These are phyloP conservation scores for Fusarium haematococcum DNA, from an alignment of 2,329 filamentous ascomycete genomes.

Conservation along the genomic window DNA sequence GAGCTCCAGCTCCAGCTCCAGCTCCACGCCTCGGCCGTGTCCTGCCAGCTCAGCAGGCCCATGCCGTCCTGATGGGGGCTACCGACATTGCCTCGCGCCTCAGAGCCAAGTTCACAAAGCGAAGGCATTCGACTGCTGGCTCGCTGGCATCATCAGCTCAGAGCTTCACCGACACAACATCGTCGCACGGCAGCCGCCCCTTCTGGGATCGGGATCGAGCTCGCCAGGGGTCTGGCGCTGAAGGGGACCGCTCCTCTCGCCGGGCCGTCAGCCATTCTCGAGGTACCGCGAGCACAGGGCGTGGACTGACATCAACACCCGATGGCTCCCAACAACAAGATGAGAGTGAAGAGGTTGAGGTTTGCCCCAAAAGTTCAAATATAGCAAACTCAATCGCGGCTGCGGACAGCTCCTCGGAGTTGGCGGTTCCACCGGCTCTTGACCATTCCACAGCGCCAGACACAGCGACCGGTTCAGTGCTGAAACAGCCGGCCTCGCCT, in stretches of 20 bases:
- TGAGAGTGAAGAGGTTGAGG: constrained; percentile 16
- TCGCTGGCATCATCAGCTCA: constrained; percentile 52
- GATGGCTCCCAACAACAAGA: constrained; percentile 26
- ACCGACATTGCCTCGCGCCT: constrained; percentile 59
- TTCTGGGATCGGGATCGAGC: constrained; percentile 39
- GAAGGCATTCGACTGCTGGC: constrained; percentile 55
- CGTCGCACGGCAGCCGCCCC: constrained; percentile 41
- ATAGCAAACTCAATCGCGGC: constrained; percentile 20
- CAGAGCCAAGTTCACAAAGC: constrained; percentile 58
- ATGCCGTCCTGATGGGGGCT: constrained; percentile 53
- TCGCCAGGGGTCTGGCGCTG: constrained; percentile 22
- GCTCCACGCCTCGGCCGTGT: constrained; percentile 22
- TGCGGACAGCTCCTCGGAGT: constrained; percentile 27
- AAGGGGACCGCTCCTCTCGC: constrained; percentile 30
- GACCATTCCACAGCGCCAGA: constrained; percentile 25
- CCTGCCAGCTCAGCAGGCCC: constrained; percentile 23
- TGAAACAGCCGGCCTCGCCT: constrained; percentile 40
- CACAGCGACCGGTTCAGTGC: constrained; percentile 23
- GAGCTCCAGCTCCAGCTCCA: not conserved
- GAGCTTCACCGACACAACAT: constrained; percentile 35
- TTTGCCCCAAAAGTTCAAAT: constrained; percentile 23
- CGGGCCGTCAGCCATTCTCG: constrained; percentile 39
- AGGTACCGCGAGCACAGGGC: constrained; percentile 34
- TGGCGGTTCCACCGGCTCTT: constrained; percentile 38
- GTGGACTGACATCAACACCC: constrained; percentile 31